Evolutionary conservation across 140 eudicot species (phyloP).

Genomic region (Erigeron philadelphicus): DNA sequence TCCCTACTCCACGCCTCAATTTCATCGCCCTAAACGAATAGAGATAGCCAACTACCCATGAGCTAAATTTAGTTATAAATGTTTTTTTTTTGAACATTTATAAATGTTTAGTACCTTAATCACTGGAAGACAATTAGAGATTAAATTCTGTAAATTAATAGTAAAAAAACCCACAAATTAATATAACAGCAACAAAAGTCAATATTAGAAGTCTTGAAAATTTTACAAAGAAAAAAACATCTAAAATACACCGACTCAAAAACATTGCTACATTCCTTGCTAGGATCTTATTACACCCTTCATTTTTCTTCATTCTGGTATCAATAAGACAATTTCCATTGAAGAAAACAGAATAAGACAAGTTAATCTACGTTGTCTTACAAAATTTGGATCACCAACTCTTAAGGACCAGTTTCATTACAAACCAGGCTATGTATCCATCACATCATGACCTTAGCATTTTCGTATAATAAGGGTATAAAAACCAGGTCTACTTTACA

Average conservation of each 20-base stretch:
- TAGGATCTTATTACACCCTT: conserved; percentile 15
- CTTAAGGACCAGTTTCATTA: conserved; percentile 7
- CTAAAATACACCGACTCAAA: no score
- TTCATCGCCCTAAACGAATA: no score
- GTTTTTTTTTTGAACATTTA: no score
- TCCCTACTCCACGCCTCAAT: no score
- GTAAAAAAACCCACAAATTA: no score
- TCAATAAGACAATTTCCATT: no score
- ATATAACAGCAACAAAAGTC: not conserved
- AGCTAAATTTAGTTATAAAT: no score
- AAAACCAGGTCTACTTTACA: conserved; percentile 1
- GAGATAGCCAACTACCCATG: no score
- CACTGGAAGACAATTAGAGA: no score
- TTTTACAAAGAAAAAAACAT: not conserved
- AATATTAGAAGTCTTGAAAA: not conserved
- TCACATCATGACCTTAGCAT: conserved; percentile 6
- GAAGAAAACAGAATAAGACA: not conserved
- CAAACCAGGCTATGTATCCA: not conserved
- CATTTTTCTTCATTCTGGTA: no score
- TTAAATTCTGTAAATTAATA: no score
- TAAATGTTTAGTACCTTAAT: no score
- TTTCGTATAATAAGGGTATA: not conserved
- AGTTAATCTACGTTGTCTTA: conserved; percentile 5
- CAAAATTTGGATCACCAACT: conserved; percentile 18
- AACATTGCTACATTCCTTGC: not conserved